These are phyloP conservation scores for Hanseniaspora valbyensis DNA, from an alignment of 805 yeast species.

Conservation along the genomic window DNA sequence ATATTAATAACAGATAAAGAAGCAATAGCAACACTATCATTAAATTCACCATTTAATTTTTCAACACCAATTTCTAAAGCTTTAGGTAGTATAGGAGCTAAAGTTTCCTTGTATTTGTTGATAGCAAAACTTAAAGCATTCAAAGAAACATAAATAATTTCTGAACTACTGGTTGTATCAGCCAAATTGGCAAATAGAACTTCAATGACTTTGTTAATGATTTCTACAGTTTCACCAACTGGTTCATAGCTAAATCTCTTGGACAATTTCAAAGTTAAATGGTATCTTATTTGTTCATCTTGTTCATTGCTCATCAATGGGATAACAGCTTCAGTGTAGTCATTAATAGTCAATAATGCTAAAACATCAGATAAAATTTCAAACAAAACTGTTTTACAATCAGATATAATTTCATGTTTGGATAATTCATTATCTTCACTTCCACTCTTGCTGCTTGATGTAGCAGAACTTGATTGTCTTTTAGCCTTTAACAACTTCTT, in stretches of 20 bases:
- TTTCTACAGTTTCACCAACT: conserved; percentile 36
- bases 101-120: conserved; percentile 46
- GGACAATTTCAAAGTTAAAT: conserved; percentile 51
- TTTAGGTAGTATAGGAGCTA: conserved; percentile 39
- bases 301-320: conserved; percentile 28
- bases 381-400: conserved; percentile 37
- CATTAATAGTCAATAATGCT: conserved; percentile 61
- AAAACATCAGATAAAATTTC: conserved; percentile 51
- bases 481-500: conserved; percentile 12
- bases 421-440: conserved; percentile 19
- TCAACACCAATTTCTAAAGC: conserved; percentile 43
- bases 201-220: conserved; percentile 43
- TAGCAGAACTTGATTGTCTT: conserved; percentile 18
- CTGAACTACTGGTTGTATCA: conserved; percentile 26
- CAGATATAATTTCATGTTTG: conserved; percentile 18
- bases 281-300: conserved; percentile 42
- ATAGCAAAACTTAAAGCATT: conserved; percentile 57
- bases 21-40: conserved; percentile 58
- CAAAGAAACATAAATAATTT: conserved; percentile 56
- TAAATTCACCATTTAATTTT: conserved; percentile 35
- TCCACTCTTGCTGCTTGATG: conserved; percentile 19
- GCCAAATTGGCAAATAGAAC: conserved; percentile 35
- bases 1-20: conserved; percentile 63
- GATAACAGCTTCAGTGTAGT: conserved; percentile 55
- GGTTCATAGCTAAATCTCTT: conserved; percentile 62